Conservation (phyloP, 2,329 filamentous ascomycete species). For the Balansia obtecta region DNA sequence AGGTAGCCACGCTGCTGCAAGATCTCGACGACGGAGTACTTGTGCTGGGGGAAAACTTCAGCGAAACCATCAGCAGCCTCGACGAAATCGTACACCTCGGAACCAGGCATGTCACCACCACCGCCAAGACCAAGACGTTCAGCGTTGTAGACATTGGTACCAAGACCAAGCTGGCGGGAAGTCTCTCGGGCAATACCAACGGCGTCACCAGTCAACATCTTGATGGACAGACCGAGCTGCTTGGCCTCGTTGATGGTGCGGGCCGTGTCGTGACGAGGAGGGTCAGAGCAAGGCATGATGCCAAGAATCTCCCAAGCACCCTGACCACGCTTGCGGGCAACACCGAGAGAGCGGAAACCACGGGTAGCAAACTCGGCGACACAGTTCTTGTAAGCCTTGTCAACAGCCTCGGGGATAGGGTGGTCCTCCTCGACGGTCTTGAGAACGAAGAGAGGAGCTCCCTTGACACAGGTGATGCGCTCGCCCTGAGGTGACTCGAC, state of each 20-base stretch:
- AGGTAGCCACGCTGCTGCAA: constrained; percentile 87
- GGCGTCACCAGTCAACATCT: constrained; percentile 93
- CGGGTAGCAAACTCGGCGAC: constrained; percentile 83
- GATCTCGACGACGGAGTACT: constrained; percentile 89
- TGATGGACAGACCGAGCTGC: constrained; percentile 76
- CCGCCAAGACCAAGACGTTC: constrained; percentile 84
- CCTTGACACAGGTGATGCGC: constrained; percentile 81
- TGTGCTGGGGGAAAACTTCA: constrained; percentile 90
- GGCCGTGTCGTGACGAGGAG: constrained; percentile 79
- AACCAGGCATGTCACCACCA: constrained; percentile 85
- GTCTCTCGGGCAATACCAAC: constrained; percentile 89
- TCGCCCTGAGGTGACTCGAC: constrained; percentile 77
- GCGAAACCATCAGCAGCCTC: constrained; percentile 92
- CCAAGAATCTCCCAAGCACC: constrained; percentile 82
- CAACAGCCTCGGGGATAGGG: constrained; percentile 61
- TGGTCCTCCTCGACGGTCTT: constrained; percentile 81
- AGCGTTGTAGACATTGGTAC: constrained; percentile 88
- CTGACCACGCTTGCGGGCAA: constrained; percentile 78
- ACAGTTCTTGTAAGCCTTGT: constrained; percentile 82
- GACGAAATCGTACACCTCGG: constrained; percentile 89
- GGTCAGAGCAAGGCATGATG: constrained; percentile 90
- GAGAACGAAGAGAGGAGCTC: constrained; percentile 76
- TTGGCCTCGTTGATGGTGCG: constrained; percentile 87
- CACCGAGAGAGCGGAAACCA: constrained; percentile 88
- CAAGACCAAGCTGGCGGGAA: constrained; percentile 79